Evolutionary conservation across 2,329 filamentous ascomycete genomes (phyloP), one percentile per base, ranked within the genome.

Genomic region (Aureobasidium sp.): DNA sequence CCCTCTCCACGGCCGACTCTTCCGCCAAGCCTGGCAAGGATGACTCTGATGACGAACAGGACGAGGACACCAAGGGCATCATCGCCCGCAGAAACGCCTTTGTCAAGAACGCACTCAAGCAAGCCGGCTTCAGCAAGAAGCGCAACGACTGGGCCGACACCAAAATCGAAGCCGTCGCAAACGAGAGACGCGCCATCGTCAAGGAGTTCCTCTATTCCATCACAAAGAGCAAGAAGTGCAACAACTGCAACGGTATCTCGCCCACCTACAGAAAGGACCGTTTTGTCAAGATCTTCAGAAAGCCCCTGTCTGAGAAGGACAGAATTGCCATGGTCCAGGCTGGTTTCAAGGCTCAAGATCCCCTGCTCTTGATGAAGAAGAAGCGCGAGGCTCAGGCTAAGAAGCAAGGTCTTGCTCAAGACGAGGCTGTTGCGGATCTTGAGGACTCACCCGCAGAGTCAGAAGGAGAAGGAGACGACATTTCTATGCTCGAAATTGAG

Each of bases 211-310:
- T 96, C 62, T 82, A 82, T 57, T 83, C 86, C 29, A 87, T 96
- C 59, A 83, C 82, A 50, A 83, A 81, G 66, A 79, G 81, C 49
- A 87, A 85, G 67, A 83, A 82, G 68, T 99, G 94, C 74, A 78
- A 78, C 42, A 84, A 78, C 64, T 88, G 85, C 70, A 76, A 77
- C 66, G 83, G 88, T 29, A 84, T 94, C 63, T 92, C 88, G 15
- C 92, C 91, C 11, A 79, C 80, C 2, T 97, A 90, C 74, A 86
- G 93, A 67, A 96, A 95, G 72, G 93, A 99, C 69, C 83, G 88
- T 45, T 94, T 85, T 68, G 88, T 92, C 70, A 99, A 97, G 74
- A 91, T 99, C 58, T 99, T 97, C 73, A 87, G 93, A 70, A 94
- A 89, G 70, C 79, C 88, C 1, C 76, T 96, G 60, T 83, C 81